These are phyloP conservation scores for Spiraea crenata DNA, from an alignment of 331 rosid species.

Conservation along the genomic window DNA sequence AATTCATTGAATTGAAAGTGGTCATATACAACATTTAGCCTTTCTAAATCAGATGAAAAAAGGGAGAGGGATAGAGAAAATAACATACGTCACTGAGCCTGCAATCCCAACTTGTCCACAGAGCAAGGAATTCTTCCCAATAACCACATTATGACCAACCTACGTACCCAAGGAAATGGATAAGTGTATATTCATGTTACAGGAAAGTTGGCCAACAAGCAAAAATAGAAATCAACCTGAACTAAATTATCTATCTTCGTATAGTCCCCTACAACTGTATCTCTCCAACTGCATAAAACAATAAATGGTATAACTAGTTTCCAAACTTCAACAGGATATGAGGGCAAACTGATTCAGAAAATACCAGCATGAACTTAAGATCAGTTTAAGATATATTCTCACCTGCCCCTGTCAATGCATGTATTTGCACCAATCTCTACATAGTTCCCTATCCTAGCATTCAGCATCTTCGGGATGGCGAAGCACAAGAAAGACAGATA, in stretches of 20 bases:
- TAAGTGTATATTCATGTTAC: not conserved
- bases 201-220: not conserved
- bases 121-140: slow-evolving; percentile 74
- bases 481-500: slow-evolving; percentile 26
- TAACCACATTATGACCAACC: slow-evolving; percentile 87
- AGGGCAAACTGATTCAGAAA: slow-evolving; percentile 12
- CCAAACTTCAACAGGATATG: slow-evolving; percentile 21
- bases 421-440: slow-evolving; percentile 93
- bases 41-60: not conserved
- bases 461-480: slow-evolving; percentile 48
- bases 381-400: not conserved
- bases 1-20: slow-evolving; percentile 8
- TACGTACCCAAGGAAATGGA: slow-evolving; percentile 43
- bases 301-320: slow-evolving; percentile 17
- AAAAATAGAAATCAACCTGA: slow-evolving; percentile 59
- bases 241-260: slow-evolving; percentile 90
- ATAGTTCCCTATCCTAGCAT: slow-evolving; percentile 61
- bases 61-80: slow-evolving; percentile 5
- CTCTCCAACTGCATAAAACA: slow-evolving; percentile 84
- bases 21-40: not conserved
- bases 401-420: slow-evolving; percentile 96
- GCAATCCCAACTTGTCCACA: slow-evolving; percentile 98
- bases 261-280: slow-evolving; percentile 71
- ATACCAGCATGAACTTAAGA: slow-evolving; percentile 5
- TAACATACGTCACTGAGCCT: slow-evolving; percentile 76